These are phyloP conservation scores for Ophiocytium majus DNA, from an alignment of 352 stramenopile species.

Conservation along the genomic window DNA sequence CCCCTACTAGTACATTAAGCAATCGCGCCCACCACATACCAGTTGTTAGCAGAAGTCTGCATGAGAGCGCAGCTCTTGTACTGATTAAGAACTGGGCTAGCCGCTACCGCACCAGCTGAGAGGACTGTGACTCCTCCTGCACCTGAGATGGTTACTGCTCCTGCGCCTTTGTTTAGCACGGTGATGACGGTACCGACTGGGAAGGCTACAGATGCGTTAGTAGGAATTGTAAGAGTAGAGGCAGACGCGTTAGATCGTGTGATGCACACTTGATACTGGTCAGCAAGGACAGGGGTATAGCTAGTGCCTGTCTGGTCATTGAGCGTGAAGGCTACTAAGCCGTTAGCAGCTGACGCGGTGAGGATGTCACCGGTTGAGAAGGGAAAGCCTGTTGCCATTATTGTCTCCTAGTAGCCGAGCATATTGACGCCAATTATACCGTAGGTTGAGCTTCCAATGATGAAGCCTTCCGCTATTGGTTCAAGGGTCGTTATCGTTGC, in stretches of 20 bases:
- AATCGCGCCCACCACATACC: neutral
- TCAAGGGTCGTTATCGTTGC: neutral
- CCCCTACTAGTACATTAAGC: neutral
- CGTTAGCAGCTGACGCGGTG: neutral
- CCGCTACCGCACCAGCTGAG: slow-evolving; percentile 3
- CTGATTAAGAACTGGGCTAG: neutral
- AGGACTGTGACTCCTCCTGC: neutral
- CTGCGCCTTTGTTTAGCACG: neutral
- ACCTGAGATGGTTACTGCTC: neutral
- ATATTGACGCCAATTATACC: neutral
- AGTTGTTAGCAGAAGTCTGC: neutral
- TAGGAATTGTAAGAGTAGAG: neutral
- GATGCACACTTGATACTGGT: neutral
- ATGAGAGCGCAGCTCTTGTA: neutral
- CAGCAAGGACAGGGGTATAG: slow-evolving; percentile 7
- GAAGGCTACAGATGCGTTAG: neutral
- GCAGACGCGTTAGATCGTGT: neutral
- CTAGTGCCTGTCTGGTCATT: neutral
- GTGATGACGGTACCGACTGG: neutral
- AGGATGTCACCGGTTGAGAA: neutral
- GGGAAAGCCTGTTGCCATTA: slow-evolving; percentile 11
- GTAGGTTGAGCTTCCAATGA: slow-evolving; percentile 1
- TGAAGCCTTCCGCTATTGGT: neutral
- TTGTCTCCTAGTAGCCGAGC: slow-evolving; percentile 6
- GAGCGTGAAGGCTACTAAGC: neutral